Conservation (phyloP, 1,284 basidiomycete genomes). For the Sutorius eximius region DNA sequence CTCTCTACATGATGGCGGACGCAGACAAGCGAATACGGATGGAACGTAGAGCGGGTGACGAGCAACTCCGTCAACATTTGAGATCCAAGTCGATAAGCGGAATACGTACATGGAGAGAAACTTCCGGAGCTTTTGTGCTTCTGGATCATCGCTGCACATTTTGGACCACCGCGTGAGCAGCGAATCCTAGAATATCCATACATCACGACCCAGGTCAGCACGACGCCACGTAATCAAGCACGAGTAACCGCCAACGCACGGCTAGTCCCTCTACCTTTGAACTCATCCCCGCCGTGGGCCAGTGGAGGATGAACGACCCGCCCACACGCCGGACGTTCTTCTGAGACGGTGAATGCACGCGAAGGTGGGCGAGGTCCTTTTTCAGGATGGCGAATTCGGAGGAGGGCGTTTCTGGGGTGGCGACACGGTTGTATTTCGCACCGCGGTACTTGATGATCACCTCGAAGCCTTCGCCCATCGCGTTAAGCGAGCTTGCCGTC, state of each 20-base stretch:
- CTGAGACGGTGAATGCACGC: constrained; percentile 29
- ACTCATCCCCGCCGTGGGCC: constrained; percentile 18
- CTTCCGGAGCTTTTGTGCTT: constrained; percentile 25
- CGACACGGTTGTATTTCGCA: constrained; percentile 14
- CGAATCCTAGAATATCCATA: constrained; percentile 18
- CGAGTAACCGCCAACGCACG: constrained; percentile 10
- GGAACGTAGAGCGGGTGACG: background rate
- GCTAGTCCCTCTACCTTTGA: constrained; percentile 1
- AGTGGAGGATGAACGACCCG: constrained; percentile 26
- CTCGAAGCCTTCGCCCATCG: constrained; percentile 26
- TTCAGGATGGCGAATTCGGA: constrained; percentile 30
- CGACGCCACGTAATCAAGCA: background rate
- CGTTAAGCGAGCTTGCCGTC: constrained; percentile 1
- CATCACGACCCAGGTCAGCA: background rate
- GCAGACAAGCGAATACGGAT: background rate
- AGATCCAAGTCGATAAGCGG: background rate
- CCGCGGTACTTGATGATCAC: constrained; percentile 27
- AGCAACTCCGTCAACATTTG: constrained; percentile 1
- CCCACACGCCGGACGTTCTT: constrained; percentile 22
- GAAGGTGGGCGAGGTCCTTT: constrained; percentile 27
- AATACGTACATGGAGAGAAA: constrained; percentile 28
- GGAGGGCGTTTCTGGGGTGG: constrained; percentile 12
- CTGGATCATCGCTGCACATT: constrained; percentile 25
- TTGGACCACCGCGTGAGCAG: constrained; percentile 27
- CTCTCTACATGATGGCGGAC: constrained; percentile 11